Evolutionary conservation across 495 filamentous ascomycete species (phyloP).

Genomic region (Jackrogersella multiformis): DNA sequence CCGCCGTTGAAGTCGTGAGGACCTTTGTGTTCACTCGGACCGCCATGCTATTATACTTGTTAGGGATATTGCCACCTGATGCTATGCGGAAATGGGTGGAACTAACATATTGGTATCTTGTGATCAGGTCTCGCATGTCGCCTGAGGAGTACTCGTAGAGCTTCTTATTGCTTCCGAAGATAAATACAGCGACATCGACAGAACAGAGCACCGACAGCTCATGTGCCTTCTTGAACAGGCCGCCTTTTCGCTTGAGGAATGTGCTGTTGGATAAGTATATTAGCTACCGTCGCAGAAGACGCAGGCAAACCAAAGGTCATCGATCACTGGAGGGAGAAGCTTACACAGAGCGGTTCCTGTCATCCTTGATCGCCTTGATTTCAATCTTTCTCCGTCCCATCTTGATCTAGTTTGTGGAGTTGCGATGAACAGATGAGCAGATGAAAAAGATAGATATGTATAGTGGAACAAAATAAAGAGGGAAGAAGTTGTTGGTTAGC

Average conservation of each 20-base stretch:
- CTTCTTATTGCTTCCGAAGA: constrained; percentile 98
- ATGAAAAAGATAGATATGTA: constrained; percentile 13
- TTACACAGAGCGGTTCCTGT: constrained; percentile 98
- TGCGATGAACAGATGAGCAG: constrained; percentile 6
- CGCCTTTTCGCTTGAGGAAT: constrained; percentile 97
- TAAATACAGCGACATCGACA: constrained; percentile 97
- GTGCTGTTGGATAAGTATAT: constrained; percentile 83
- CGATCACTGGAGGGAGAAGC: constrained; percentile 49
- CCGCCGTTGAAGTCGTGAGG: constrained; percentile 89
- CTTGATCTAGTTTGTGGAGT: constrained; percentile 38
- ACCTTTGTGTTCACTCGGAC: constrained; percentile 94
- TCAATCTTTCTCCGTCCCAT: constrained; percentile 87
- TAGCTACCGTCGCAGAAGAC: constrained; percentile 79
- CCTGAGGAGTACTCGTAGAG: constrained; percentile 95
- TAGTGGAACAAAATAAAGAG: constrained; percentile 6
- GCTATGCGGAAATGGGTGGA: constrained; percentile 17
- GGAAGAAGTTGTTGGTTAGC: constrained; percentile 7
- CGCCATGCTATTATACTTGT: constrained; percentile 74
- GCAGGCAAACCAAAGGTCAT: constrained; percentile 4
- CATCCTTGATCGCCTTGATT: constrained; percentile 99
- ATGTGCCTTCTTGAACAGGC: constrained; percentile 99
- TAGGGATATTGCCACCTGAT: constrained; percentile 36
- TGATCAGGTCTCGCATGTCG: constrained; percentile 90
- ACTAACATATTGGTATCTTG: constrained; percentile 88
- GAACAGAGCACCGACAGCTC: constrained; percentile 97